A percentile compares a stretch with the other conserved stretches of the same genome.
These are phyloP conservation scores for Solanum stenotomum DNA, from an alignment of 257 asterid species.

Conservation along the genomic window DNA sequence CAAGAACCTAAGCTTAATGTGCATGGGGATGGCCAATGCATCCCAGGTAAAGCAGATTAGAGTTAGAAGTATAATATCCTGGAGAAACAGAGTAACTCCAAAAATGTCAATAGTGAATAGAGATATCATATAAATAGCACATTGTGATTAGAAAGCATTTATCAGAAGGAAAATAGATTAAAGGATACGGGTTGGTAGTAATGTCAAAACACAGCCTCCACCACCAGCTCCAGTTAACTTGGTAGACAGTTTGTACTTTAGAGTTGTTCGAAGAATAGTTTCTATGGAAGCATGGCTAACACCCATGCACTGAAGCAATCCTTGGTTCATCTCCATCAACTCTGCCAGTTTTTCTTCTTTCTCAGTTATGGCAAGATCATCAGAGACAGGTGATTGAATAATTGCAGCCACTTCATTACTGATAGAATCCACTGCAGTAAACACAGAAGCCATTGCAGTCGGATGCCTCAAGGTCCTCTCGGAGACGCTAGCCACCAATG, in stretches of 20 bases:
- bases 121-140: background rate
- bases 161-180: background rate
- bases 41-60: background rate
- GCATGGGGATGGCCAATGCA: background rate
- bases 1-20: background rate
- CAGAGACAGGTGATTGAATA: slow-evolving; percentile 70
- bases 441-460: slow-evolving; percentile 70
- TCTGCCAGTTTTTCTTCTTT: slow-evolving; percentile 86
- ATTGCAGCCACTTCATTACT: slow-evolving; percentile 76
- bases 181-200: slow-evolving; percentile 88
- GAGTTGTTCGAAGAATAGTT: slow-evolving; percentile 63
- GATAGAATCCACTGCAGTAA: slow-evolving; percentile 77
- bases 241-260: slow-evolving; percentile 68
- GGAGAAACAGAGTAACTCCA: background rate
- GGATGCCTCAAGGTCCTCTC: slow-evolving; percentile 74
- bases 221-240: slow-evolving; percentile 99
- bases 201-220: slow-evolving; percentile 95
- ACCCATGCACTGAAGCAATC: slow-evolving; percentile 90
- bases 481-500: slow-evolving; percentile 74
- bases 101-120: background rate
- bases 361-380: slow-evolving; percentile 83
- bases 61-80: background rate
- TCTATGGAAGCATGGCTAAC: slow-evolving; percentile 91
- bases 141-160: background rate
- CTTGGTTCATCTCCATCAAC: slow-evolving; percentile 94